Evolutionary conservation across 1,284 basidiomycete genomes (phyloP), one percentile per base, ranked within the genome.

Genomic region (Apiotrichum laibachii): DNA sequence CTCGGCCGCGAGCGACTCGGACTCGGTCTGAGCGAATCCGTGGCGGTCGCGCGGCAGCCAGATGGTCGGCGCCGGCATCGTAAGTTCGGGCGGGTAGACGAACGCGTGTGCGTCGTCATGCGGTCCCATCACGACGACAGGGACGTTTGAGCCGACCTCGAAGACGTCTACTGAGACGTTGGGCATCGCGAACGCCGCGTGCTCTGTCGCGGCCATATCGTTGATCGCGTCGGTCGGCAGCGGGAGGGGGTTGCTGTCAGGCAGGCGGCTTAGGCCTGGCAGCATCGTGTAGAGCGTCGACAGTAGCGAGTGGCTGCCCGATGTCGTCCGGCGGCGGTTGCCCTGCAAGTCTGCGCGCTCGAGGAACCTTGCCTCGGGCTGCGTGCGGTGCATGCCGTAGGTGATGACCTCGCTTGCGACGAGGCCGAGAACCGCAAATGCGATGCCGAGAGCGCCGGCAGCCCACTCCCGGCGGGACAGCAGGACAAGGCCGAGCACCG

Each of bases 41-140:
- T 85, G 84, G 2, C 81, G 79, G 70, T 90, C 88, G 70, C 87
- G 85, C 0, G 87, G 87, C 10, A 91, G 80, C 89, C 89, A 91
- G 50, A 92, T 88, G 52, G 86, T 84, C 0, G 88, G 88, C 10
- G 82, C 78, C 11, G 87, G 87, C 7, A 86, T 86, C 59, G 89
- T 82, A 43, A 91, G 80, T 72, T 89, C 88, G 2, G 88, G 87
- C 2, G 89, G 87, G 71, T 91, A 91, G 44, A 92, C 77, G 60
- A 90, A 85, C 6, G 85, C 84, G 10, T 84, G 44, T 1, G 26
- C 11, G 31, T 50, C 35, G 22, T 57, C 53, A 0, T 50, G n/a
- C 5, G 49, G 34, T 1, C 13, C 21, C 35, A 19, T 40, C 13
- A 37, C 13, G 12, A 18, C 18, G 15, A 54, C 59, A 4, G 21